A percentile compares a stretch with the other conserved stretches of the same genome.
These are phyloP conservation scores for Ilyonectria sp. DNA, from an alignment of 2,329 filamentous ascomycete genomes.

Conservation along the genomic window DNA sequence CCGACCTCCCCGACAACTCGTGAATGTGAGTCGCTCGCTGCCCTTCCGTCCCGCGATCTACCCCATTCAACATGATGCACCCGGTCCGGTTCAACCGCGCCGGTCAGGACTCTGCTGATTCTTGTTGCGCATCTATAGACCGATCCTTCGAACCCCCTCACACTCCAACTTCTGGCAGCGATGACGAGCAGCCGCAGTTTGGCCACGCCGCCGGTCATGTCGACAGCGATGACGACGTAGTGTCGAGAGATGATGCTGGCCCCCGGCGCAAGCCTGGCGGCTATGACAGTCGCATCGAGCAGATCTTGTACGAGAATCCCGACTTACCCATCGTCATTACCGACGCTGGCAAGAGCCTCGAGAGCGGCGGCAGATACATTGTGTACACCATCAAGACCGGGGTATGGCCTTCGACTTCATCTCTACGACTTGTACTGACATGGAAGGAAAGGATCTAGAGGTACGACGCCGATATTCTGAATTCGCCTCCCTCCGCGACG, in stretches of 20 bases:
- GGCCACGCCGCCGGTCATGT: slow-evolving; percentile 47
- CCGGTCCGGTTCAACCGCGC: slow-evolving; percentile 5
- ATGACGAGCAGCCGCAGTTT: slow-evolving; percentile 71
- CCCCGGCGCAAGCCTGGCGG: slow-evolving; percentile 83
- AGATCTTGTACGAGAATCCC: slow-evolving; percentile 96
- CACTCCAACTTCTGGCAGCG: slow-evolving; percentile 80
- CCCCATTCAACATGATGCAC: slow-evolving; percentile 21
- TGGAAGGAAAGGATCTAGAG: slow-evolving; percentile 82
- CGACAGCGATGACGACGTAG: slow-evolving; percentile 65
- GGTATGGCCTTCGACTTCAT: slow-evolving; percentile 66
- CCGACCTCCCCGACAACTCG: slow-evolving; percentile 73
- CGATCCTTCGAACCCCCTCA: slow-evolving; percentile 74
- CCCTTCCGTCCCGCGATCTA: slow-evolving; percentile 9
- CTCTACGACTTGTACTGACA: slow-evolving; percentile 15
- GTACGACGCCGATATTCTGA: slow-evolving; percentile 96
- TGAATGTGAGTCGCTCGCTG: slow-evolving; percentile 66
- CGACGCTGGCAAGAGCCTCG: slow-evolving; percentile 94
- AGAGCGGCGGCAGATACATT: slow-evolving; percentile 93
- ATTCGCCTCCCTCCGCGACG: slow-evolving; percentile 91
- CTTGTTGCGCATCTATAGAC: slow-evolving; percentile 45
- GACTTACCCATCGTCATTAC: slow-evolving; percentile 92
- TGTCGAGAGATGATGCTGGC: slow-evolving; percentile 58
- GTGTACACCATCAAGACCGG: slow-evolving; percentile 97
- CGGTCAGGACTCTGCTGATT: slow-evolving; percentile 27
- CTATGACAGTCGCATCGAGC: slow-evolving; percentile 96